Percentiles rank a stretch among this genome's conserved stretches.
Conservation (phyloP, 768 basidiomycete genomes). For the Leccinum sublutescens region DNA sequence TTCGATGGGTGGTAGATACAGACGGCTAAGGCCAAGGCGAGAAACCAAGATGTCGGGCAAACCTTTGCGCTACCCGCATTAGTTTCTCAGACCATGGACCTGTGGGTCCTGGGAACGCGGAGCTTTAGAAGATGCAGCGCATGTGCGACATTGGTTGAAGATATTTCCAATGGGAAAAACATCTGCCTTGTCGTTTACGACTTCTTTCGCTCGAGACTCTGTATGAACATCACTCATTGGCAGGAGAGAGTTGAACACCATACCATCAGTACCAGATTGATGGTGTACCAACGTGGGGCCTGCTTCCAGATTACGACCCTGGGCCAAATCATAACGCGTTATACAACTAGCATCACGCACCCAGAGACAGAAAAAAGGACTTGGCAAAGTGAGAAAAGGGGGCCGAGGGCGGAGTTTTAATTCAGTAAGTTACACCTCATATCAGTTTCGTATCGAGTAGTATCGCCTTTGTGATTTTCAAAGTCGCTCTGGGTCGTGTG, state of each 20-base stretch:
- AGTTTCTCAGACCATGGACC: no score
- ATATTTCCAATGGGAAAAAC: neutral
- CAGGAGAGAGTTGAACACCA: neutral
- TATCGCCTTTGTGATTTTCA: conserved; percentile 9
- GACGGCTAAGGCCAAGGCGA: no score
- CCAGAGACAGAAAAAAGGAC: no score
- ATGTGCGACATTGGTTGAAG: neutral
- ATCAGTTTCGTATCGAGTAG: neutral
- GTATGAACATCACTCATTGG: neutral
- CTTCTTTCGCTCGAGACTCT: neutral
- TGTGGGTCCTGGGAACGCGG: no score
- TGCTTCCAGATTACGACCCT: no score
- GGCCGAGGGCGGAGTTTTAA: no score
- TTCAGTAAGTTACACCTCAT: no score
- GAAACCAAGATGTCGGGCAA: no score
- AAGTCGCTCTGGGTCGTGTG: conserved; percentile 2
- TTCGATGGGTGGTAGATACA: neutral
- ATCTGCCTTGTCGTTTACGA: neutral
- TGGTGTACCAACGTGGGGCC: neutral
- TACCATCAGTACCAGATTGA: neutral
- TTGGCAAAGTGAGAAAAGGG: no score
- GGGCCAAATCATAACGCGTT: no score
- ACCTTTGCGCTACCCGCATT: no score
- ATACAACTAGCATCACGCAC: no score
- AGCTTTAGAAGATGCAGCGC: neutral